Percentiles rank a stretch among this genome's conserved stretches.
Conservation (phyloP, 768 basidiomycete genomes). For the Pisolithus orientalis region DNA sequence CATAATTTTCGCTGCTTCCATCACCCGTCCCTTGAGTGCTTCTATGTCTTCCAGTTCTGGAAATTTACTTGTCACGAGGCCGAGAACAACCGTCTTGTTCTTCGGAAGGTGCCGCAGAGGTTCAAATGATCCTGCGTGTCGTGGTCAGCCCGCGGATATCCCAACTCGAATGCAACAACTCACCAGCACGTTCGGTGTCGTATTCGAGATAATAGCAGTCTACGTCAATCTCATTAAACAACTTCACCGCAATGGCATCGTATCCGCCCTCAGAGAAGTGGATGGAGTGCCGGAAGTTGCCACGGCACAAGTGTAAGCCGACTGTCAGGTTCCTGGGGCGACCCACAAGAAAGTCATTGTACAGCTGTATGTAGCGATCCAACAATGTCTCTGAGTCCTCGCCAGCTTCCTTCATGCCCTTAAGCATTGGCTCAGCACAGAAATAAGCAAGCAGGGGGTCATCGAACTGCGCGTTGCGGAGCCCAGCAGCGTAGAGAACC, state of each 20-base stretch:
- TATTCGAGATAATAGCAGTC: conserved; percentile 44
- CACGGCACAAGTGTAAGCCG: conserved; percentile 41
- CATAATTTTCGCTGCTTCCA: conserved; percentile 37
- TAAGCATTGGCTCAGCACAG: conserved; percentile 50
- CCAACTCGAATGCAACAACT: conserved; percentile 1
- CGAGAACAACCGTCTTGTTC: conserved; percentile 36
- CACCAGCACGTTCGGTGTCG: conserved; percentile 41
- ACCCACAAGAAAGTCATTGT: conserved; percentile 32
- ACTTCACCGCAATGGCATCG: conserved; percentile 37
- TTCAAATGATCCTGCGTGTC: conserved; percentile 22
- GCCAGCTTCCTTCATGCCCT: conserved; percentile 53
- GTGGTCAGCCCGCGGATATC: not conserved
- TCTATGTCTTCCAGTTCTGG: conserved; percentile 37
- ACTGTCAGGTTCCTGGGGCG: conserved; percentile 35
- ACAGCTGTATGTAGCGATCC: conserved; percentile 47
- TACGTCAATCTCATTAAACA: conserved; percentile 40
- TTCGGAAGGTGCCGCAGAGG: conserved; percentile 26
- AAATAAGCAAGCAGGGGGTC: conserved; percentile 54
- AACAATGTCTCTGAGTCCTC: conserved; percentile 60
- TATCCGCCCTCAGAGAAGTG: conserved; percentile 44
- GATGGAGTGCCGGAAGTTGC: conserved; percentile 24
- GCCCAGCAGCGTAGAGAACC: conserved; percentile 39
- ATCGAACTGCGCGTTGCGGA: conserved; percentile 39
- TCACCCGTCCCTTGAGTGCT: conserved; percentile 34
- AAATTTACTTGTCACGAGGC: conserved; percentile 40